These are phyloP conservation scores for Daedaleopsis sinensis DNA, from an alignment of 768 basidiomycete genomes.

Conservation along the genomic window DNA sequence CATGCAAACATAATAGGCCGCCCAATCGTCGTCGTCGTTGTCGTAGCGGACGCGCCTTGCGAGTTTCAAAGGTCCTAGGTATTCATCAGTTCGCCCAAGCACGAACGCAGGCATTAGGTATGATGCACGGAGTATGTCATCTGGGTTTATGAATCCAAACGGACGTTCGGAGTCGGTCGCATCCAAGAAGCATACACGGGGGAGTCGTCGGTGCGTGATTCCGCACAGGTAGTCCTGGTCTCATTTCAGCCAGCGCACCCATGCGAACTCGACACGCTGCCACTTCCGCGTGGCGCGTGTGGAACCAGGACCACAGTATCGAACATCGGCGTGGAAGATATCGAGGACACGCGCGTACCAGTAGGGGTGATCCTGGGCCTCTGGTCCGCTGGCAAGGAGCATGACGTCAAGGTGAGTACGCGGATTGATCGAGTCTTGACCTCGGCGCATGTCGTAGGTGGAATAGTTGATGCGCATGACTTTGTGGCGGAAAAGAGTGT, in stretches of 20 bases:
- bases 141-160: constrained; percentile 52
- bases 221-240: constrained; percentile 31
- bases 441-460: constrained; percentile 42
- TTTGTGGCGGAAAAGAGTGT: constrained; percentile 35
- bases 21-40: constrained; percentile 15
- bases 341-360: constrained; percentile 33
- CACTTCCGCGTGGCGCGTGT: background rate
- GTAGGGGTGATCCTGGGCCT: constrained; percentile 17
- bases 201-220: constrained; percentile 32
- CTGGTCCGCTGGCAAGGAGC: constrained; percentile 11
- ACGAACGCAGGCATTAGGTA: constrained; percentile 47
- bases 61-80: background rate
- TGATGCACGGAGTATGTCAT: constrained; percentile 37
- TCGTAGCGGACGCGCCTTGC: background rate
- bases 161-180: constrained; percentile 30
- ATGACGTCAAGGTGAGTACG: constrained; percentile 37
- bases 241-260: constrained; percentile 42
- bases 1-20: constrained; percentile 27
- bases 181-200: constrained; percentile 39
- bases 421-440: constrained; percentile 45
- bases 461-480: constrained; percentile 41
- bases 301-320: background rate
- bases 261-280: constrained; percentile 36
- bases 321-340: constrained; percentile 27
- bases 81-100: constrained; percentile 20